Conservation (phyloP, 2,329 filamentous ascomycete species). For the Colletotrichum sp. region DNA sequence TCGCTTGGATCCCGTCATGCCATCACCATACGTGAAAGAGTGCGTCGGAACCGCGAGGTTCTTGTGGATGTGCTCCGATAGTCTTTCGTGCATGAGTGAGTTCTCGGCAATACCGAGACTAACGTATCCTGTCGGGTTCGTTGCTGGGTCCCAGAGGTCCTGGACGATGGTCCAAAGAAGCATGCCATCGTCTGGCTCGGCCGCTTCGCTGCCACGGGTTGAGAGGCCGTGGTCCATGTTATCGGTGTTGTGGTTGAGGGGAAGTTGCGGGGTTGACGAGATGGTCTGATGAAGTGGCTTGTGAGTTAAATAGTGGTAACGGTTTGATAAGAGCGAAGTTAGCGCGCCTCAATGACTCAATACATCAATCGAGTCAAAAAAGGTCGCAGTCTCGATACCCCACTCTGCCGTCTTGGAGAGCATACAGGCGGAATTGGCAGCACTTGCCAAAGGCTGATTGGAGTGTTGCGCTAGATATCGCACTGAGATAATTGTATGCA, state of each 20-base stretch:
- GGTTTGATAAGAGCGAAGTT: neutral
- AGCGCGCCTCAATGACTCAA: neutral
- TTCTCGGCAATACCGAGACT: slow-evolving; percentile 60
- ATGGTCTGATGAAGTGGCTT: neutral
- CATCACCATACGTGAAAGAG: slow-evolving; percentile 47
- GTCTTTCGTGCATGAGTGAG: slow-evolving; percentile 51
- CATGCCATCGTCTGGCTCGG: slow-evolving; percentile 29
- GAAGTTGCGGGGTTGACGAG: neutral
- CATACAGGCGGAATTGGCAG: neutral
- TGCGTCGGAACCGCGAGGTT: slow-evolving; percentile 31
- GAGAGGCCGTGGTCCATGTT: slow-evolving; percentile 25
- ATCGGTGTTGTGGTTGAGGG: neutral
- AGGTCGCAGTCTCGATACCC: neutral
- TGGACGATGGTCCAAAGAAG: slow-evolving; percentile 48
- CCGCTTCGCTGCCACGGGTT: slow-evolving; percentile 30
- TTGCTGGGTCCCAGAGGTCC: slow-evolving; percentile 45
- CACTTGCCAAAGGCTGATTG: neutral
- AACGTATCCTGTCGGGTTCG: slow-evolving; percentile 49
- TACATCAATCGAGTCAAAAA: neutral
- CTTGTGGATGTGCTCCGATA: slow-evolving; percentile 45
- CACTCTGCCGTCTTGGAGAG: neutral
- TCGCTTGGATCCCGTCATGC: slow-evolving; percentile 39
- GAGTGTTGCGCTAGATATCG: neutral
- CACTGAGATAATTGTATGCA: neutral
- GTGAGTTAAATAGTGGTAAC: neutral